Evolutionary conservation across 768 basidiomycete species (phyloP).

Genomic region (Hydnum rufescens): DNA sequence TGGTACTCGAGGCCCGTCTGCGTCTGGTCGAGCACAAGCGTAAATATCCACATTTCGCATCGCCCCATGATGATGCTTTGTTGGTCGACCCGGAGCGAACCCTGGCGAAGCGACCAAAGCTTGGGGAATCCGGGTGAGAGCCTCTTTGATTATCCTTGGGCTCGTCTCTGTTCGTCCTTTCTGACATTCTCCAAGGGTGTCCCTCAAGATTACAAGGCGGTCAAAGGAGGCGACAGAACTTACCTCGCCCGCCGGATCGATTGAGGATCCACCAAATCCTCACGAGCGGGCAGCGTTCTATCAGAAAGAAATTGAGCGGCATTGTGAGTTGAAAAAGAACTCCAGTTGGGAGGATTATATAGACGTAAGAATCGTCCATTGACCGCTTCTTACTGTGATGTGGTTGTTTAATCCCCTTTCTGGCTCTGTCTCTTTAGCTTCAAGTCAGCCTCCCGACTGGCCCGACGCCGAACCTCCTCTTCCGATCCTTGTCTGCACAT

Average conservation of each 20-base stretch:
- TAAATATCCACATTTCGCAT: slow-evolving; percentile 25
- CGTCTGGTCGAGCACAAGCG: slow-evolving; percentile 64
- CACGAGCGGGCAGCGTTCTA: slow-evolving; percentile 41
- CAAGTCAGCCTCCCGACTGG: neutral
- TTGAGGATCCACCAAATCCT: slow-evolving; percentile 17
- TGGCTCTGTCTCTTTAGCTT: slow-evolving; percentile 32
- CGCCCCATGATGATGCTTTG: slow-evolving; percentile 40
- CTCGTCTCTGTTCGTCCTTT: neutral
- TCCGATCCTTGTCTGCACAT: slow-evolving; percentile 7
- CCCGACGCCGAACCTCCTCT: slow-evolving; percentile 7
- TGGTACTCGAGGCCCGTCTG: slow-evolving; percentile 63
- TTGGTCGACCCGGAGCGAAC: slow-evolving; percentile 51
- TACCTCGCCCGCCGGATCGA: slow-evolving; percentile 21
- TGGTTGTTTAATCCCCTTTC: slow-evolving; percentile 46
- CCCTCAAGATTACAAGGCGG: slow-evolving; percentile 7
- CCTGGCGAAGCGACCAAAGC: slow-evolving; percentile 29
- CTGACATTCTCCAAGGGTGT: neutral
- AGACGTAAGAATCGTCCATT: slow-evolving; percentile 45
- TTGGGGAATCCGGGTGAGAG: neutral
- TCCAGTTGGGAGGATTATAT: slow-evolving; percentile 75
- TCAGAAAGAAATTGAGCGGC: slow-evolving; percentile 39
- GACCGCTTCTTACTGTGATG: slow-evolving; percentile 46
- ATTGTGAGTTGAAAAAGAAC: slow-evolving; percentile 44
- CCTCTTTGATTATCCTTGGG: neutral
- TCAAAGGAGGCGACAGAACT: slow-evolving; percentile 22